Percentiles rank a stretch among this genome's conserved stretches.
phyloP scores from a whole-genome alignment of 2,329 filamentous ascomycete species.

The Colletotrichum liaoningense region DNA sequence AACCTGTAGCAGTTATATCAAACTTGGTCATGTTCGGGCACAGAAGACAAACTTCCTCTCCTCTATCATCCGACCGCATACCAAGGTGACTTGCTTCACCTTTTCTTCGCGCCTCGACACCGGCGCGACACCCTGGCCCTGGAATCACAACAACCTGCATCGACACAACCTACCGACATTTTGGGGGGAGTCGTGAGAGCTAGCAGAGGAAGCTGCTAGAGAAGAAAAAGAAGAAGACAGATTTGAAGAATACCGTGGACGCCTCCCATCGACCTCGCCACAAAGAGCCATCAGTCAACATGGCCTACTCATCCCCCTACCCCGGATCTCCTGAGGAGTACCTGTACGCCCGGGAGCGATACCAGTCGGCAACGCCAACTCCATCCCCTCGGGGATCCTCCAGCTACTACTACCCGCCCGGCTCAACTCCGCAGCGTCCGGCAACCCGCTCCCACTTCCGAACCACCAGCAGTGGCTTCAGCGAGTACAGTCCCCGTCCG shows the following conservation, averaged over 20 bases:
- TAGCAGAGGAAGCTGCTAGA: slow-evolving; percentile 31
- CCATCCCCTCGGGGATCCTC: slow-evolving; percentile 66
- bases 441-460: slow-evolving; percentile 65
- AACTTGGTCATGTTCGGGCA: slow-evolving; percentile 65
- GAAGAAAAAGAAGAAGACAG: slow-evolving; percentile 23
- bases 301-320: slow-evolving; percentile 55
- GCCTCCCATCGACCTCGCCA: slow-evolving; percentile 46
- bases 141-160: slow-evolving; percentile 38
- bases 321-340: slow-evolving; percentile 61
- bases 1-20: slow-evolving; percentile 48
- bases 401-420: slow-evolving; percentile 59
- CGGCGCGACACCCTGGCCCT: slow-evolving; percentile 50
- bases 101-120: slow-evolving; percentile 59
- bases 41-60: slow-evolving; percentile 64
- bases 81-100: slow-evolving; percentile 68
- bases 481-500: slow-evolving; percentile 57
- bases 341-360: slow-evolving; percentile 62
- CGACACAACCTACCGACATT: slow-evolving; percentile 27
- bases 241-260: slow-evolving; percentile 38
- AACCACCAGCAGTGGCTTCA: slow-evolving; percentile 54
- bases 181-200: slow-evolving; percentile 25
- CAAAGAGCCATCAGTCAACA: slow-evolving; percentile 40
- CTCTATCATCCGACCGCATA: slow-evolving; percentile 70
- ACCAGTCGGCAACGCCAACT: slow-evolving; percentile 66
- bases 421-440: slow-evolving; percentile 62